Evolutionary conservation across 2,329 filamentous ascomycete genomes (phyloP).

Genomic region (Cercospora canescens): DNA sequence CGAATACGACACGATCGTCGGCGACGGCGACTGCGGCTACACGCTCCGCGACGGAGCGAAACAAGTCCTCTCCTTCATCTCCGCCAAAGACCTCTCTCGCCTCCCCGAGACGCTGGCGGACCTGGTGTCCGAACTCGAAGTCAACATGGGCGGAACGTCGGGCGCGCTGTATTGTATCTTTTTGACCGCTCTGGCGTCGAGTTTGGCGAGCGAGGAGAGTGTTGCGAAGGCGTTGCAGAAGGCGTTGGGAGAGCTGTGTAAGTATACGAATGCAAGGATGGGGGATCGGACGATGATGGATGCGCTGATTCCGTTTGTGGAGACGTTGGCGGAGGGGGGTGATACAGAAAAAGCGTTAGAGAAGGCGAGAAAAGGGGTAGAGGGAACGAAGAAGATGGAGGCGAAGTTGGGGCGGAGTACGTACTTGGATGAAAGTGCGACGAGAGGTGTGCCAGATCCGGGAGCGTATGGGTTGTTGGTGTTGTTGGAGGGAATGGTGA

Average conservation of each 20-base stretch:
- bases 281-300: conserved; percentile 41
- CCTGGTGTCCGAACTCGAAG: conserved; percentile 36
- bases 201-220: conserved; percentile 25
- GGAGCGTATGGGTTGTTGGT: conserved; percentile 40
- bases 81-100: conserved; percentile 29
- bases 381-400: conserved; percentile 38
- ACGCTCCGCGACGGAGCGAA: conserved; percentile 38
- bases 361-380: conserved; percentile 32
- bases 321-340: conserved; percentile 27
- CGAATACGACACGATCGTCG: conserved; percentile 40
- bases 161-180: conserved; percentile 40
- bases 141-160: conserved; percentile 39
- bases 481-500: conserved; percentile 36
- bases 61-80: conserved; percentile 37
- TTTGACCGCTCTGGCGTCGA: conserved; percentile 34
- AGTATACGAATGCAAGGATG: conserved; percentile 36
- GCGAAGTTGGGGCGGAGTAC: conserved; percentile 38
- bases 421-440: conserved; percentile 40
- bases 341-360: conserved; percentile 29
- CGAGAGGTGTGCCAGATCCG: conserved; percentile 38
- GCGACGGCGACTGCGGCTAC: conserved; percentile 40
- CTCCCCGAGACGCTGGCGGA: conserved; percentile 31
- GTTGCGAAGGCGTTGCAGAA: conserved; percentile 29
- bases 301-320: conserved; percentile 37
- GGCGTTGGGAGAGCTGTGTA: conserved; percentile 33